These are phyloP conservation scores for Fusarium circinatum DNA, from an alignment of 2,329 filamentous ascomycete genomes.

Conservation along the genomic window DNA sequence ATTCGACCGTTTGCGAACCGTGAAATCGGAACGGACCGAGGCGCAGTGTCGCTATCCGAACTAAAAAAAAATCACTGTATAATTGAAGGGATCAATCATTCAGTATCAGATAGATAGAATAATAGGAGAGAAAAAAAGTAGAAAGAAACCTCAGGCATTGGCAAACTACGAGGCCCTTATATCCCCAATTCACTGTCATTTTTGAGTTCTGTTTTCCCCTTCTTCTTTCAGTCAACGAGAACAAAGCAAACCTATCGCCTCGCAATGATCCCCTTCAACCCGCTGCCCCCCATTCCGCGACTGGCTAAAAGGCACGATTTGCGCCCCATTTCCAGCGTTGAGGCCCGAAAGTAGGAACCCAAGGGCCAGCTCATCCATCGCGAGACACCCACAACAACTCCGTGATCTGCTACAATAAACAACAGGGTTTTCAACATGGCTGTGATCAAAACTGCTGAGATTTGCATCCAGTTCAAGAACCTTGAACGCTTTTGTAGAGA, in stretches of 20 bases:
- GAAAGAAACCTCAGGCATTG: slow-evolving; percentile 29
- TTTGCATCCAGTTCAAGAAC: neutral
- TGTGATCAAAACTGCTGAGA: neutral
- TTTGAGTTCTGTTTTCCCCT: slow-evolving; percentile 22
- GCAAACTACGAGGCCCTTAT: slow-evolving; percentile 33
- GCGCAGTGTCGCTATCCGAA: slow-evolving; percentile 23
- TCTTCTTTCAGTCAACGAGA: slow-evolving; percentile 23
- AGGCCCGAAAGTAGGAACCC: slow-evolving; percentile 31
- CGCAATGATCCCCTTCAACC: slow-evolving; percentile 31
- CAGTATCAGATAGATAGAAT: neutral
- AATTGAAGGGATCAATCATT: neutral
- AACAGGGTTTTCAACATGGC: neutral
- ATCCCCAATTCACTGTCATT: slow-evolving; percentile 28
- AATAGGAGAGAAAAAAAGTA: neutral
- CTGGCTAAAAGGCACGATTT: slow-evolving; percentile 25
- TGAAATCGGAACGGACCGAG: slow-evolving; percentile 40
- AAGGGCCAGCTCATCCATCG: slow-evolving; percentile 32
- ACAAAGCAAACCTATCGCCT: slow-evolving; percentile 24
- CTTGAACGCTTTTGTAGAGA: neutral
- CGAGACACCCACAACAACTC: slow-evolving; percentile 13
- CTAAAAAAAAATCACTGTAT: neutral
- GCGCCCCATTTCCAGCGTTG: slow-evolving; percentile 35
- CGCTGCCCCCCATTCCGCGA: slow-evolving; percentile 32
- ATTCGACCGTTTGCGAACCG: slow-evolving; percentile 15
- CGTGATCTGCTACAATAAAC: neutral